These are phyloP conservation scores for Neurospora sp. DNA, from an alignment of 495 filamentous ascomycete genomes.

Conservation along the genomic window DNA sequence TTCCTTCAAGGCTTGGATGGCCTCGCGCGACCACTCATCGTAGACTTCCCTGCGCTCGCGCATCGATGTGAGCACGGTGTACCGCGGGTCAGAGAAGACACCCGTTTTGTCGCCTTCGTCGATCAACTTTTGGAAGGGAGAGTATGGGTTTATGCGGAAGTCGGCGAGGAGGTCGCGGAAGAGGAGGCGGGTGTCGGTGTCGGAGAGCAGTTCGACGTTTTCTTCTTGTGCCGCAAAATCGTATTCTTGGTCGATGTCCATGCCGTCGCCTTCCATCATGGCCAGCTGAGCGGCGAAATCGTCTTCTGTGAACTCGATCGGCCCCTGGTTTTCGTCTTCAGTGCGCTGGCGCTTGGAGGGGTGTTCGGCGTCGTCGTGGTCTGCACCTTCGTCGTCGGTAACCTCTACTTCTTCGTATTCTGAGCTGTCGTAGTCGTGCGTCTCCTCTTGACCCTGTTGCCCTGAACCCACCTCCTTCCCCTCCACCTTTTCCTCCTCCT, in stretches of 20 bases:
- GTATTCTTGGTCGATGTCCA: constrained; percentile 56
- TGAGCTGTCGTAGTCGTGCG: constrained; percentile 31
- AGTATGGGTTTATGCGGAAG: constrained; percentile 72
- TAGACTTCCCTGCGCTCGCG: constrained; percentile 72
- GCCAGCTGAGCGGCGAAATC: constrained; percentile 90
- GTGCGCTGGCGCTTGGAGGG: constrained; percentile 58
- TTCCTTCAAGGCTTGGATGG: constrained; percentile 59
- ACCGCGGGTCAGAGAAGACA: constrained; percentile 76
- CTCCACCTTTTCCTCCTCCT: background rate
- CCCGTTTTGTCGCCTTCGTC: constrained; percentile 51
- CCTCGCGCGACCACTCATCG: constrained; percentile 66
- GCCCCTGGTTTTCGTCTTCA: constrained; percentile 42
- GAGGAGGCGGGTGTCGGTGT: constrained; percentile 56
- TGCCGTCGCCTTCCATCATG: constrained; percentile 62
- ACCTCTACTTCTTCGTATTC: constrained; percentile 90
- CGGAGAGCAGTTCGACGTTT: constrained; percentile 54
- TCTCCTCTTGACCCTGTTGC: background rate
- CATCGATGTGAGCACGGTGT: constrained; percentile 72
- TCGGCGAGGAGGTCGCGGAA: constrained; percentile 85
- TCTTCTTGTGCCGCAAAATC: constrained; percentile 18
- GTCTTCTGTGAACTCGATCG: constrained; percentile 86
- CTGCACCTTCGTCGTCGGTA: constrained; percentile 52
- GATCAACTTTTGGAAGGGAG: constrained; percentile 80
- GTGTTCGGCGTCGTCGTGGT: constrained; percentile 32
- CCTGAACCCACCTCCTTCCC: background rate